phyloP scores from a whole-genome alignment of 2,329 filamentous ascomycete species.

The Pyricularia pennisetigena region DNA sequence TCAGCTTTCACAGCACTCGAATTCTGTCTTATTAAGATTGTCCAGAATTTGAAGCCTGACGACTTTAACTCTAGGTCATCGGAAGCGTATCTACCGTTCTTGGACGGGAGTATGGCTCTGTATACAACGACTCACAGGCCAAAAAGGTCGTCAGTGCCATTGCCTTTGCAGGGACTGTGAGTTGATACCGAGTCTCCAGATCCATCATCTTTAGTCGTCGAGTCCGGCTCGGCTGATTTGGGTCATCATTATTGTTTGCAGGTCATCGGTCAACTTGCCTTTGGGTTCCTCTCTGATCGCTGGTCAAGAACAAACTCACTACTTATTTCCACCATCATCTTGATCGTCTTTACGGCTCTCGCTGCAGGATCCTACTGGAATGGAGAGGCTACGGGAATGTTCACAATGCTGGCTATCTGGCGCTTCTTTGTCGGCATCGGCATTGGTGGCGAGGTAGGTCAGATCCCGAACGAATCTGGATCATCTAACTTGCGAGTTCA shows the following conservation, averaged over 20 bases:
- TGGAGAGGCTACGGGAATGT: conserved; percentile 59
- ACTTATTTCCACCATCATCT: conserved; percentile 69
- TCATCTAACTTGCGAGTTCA: not conserved
- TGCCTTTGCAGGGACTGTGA: conserved; percentile 66
- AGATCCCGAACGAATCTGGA: not conserved
- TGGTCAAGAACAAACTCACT: conserved; percentile 79
- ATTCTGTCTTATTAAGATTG: not conserved
- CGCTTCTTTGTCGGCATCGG: conserved; percentile 74
- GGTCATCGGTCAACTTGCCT: conserved; percentile 70
- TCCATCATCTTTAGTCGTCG: conserved; percentile 7
- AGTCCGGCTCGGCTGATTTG: conserved; percentile 4
- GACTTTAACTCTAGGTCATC: conserved; percentile 51
- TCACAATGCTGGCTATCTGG: conserved; percentile 69
- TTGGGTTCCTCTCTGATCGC: conserved; percentile 73
- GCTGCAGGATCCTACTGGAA: conserved; percentile 67
- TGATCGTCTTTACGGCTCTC: conserved; percentile 77
- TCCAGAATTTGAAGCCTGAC: not conserved
- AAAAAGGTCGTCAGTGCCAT: conserved; percentile 71
- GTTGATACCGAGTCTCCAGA: not conserved
- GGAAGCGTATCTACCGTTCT: conserved; percentile 79
- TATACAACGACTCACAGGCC: conserved; percentile 61
- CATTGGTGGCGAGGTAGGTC: conserved; percentile 51
- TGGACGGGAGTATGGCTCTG: conserved; percentile 51
- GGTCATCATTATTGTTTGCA: not conserved
- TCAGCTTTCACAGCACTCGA: not conserved